Evolutionary conservation across 179 eudicot species (phyloP), one percentile per base, ranked within the genome.

Genomic region (Beta macrorhiza): DNA sequence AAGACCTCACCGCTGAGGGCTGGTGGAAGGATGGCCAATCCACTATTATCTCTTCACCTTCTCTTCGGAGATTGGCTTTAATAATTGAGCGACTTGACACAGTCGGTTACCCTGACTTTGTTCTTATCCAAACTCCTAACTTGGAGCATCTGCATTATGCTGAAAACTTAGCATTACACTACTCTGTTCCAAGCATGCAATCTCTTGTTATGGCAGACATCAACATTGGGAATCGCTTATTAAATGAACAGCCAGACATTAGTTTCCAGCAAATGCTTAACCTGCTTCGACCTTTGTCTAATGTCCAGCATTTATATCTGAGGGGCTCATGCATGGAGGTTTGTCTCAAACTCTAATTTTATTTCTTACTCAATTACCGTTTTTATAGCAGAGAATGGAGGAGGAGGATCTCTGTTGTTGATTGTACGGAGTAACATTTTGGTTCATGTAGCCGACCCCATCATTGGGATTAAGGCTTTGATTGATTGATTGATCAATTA

Each of bases 81-180:
- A 12, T 0, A n/a, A 25, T 61, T 25, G 5, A 7, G 51, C 14
- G 9, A 2, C 32, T 29, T 29, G 15, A 13, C 7, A 16, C 11
- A 16, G 15, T 22, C 12, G 19, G 49, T 11, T 25, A 52, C 47
- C 49, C 4, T 22, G 17, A 51, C 7, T 32, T 16, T 13, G 45
- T 77, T 61, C 80, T 63, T 52, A 12, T 77, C 15, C 45, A 77
- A 53, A 77, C 72, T 67, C 72, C 72, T 64, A 77, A 77, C 44
- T 25, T 77, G 72, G 45, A 51, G 49, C 29, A 17, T 47, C 67
- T 77, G 4, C 0, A 22, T 14, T 77, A 49, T 11, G 0, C 0
- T 64, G 73, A 52, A 16, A 51, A 65, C 52, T 77, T 77, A 65
- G 16, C 80, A 25, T 12, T 8, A 5, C 45, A 47, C 47, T 65